A percentile compares a stretch with the other conserved stretches of the same genome.
Evolutionary conservation across 2,329 filamentous ascomycete genomes (phyloP).

Genomic region (Penicillium griseofulvum): DNA sequence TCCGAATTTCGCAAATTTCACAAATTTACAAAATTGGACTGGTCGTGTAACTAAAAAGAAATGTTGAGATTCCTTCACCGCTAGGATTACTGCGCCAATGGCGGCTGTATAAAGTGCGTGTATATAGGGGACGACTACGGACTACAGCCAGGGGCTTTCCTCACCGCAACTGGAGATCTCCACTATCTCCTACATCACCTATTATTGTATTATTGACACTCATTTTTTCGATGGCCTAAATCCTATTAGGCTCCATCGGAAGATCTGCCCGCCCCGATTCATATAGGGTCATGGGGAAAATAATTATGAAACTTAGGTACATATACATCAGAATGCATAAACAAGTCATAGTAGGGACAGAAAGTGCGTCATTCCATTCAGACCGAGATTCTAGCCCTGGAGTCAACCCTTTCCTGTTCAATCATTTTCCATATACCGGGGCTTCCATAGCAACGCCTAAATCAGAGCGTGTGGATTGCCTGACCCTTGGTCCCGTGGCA

Average conservation of each 20-base stretch:
- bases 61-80: conserved; percentile 3
- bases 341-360: conserved; percentile 7
- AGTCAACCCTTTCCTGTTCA: conserved; percentile 7
- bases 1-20: too few species aligned
- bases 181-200: conserved; percentile 6
- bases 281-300: background rate
- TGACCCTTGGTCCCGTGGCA: conserved; percentile 1
- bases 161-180: conserved; percentile 7
- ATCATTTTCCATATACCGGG: conserved; percentile 7
- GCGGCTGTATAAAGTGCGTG: conserved; percentile 1
- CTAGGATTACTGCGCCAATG: conserved; percentile 8
- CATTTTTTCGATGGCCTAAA: background rate
- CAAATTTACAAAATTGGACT: background rate
- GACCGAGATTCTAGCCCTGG: conserved; percentile 6
- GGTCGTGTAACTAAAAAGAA: background rate
- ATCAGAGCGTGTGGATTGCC: conserved; percentile 4
- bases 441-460: conserved; percentile 7
- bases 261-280: conserved; percentile 1
- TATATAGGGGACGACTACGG: background rate
- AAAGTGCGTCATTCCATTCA: conserved; percentile 10
- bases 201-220: background rate
- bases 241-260: conserved; percentile 6
- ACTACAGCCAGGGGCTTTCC: background rate
- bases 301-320: conserved; percentile 2
- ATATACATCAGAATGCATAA: conserved; percentile 2